Evolutionary conservation across 768 basidiomycete species (phyloP).

Genomic region (Suillus hirtellus): DNA sequence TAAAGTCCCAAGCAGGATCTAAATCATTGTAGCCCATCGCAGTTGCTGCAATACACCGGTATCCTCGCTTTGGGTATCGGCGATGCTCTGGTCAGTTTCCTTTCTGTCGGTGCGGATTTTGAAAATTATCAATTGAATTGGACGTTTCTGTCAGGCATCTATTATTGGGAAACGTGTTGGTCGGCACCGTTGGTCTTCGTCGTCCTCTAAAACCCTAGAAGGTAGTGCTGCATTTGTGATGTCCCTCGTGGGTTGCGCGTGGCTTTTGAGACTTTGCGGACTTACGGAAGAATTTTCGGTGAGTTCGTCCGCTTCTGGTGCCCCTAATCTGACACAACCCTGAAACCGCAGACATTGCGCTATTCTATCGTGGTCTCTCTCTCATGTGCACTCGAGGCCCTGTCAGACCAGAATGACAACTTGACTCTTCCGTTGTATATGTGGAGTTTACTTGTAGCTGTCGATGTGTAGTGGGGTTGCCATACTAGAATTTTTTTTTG

Average conservation of each 20-base stretch:
- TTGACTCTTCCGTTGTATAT: conserved; percentile 93
- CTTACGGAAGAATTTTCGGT: conserved; percentile 78
- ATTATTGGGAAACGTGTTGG: conserved; percentile 89
- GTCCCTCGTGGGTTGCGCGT: conserved; percentile 70
- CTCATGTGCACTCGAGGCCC: conserved; percentile 80
- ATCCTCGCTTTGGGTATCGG: conserved; percentile 89
- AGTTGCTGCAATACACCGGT: conserved; percentile 74
- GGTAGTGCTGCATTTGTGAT: conserved; percentile 81
- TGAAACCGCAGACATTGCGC: conserved; percentile 53
- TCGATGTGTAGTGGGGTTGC: conserved; percentile 34
- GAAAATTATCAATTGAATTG: neutral
- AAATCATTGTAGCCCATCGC: conserved; percentile 39
- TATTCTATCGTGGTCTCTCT: conserved; percentile 67
- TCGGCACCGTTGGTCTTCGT: conserved; percentile 78
- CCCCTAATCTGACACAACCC: conserved; percentile 19
- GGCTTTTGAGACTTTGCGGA: conserved; percentile 69
- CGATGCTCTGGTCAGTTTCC: conserved; percentile 76
- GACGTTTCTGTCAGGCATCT: conserved; percentile 63
- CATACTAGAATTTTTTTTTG: neutral
- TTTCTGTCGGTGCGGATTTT: neutral
- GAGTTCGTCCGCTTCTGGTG: conserved; percentile 31
- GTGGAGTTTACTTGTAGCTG: conserved; percentile 83
- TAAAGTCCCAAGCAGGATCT: conserved; percentile 11
- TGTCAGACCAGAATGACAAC: conserved; percentile 97
- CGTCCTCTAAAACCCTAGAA: conserved; percentile 86